Evolutionary conservation across 2,329 filamentous ascomycete genomes (phyloP).

Genomic region (Neonectria ditissima): DNA sequence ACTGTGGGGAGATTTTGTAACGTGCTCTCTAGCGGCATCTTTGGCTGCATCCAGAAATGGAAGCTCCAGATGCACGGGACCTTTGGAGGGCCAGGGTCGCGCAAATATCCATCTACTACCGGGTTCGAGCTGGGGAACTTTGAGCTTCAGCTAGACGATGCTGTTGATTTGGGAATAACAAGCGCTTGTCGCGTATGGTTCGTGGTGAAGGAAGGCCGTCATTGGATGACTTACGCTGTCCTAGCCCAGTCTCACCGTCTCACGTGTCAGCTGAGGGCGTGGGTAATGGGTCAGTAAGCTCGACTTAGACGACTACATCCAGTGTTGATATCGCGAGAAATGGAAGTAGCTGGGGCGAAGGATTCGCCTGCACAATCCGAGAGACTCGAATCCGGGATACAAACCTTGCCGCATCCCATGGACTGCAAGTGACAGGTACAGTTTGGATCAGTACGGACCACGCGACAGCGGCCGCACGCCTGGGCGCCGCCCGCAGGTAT

Average conservation of each 20-base stretch:
- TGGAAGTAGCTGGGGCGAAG: background rate
- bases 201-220: background rate
- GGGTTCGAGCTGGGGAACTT: conserved; percentile 15
- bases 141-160: conserved; percentile 1
- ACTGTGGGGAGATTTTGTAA: conserved; percentile 1
- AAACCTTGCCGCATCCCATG: background rate
- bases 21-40: conserved; percentile 8
- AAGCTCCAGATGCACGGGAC: conserved; percentile 19
- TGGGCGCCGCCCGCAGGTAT: conserved; percentile 9
- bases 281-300: background rate
- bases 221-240: background rate
- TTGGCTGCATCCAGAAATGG: conserved; percentile 12
- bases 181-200: background rate
- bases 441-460: background rate
- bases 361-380: background rate
- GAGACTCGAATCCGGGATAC: background rate
- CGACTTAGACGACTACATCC: background rate
- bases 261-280: background rate
- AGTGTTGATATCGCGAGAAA: background rate
- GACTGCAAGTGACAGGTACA: background rate
- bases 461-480: background rate
- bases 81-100: conserved; percentile 13
- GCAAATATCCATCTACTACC: background rate
- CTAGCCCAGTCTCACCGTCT: background rate
- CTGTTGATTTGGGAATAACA: background rate